Evolutionary conservation across 768 basidiomycete species (phyloP).

Genomic region (Tulasnella sp.): DNA sequence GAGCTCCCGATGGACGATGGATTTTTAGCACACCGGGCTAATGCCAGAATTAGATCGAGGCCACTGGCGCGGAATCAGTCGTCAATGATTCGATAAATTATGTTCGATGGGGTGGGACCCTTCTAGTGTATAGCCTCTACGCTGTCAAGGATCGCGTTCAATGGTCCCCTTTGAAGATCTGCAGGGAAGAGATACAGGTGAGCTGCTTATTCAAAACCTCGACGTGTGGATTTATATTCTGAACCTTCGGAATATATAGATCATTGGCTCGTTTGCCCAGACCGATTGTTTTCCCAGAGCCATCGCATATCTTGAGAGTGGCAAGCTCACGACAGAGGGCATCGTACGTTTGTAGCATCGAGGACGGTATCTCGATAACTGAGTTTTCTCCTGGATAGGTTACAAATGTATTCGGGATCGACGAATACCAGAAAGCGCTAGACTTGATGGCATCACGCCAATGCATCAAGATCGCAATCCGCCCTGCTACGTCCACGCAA

Average conservation of each 20-base stretch:
- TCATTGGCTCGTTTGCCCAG: slow-evolving; percentile 86
- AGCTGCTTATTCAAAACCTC: not conserved
- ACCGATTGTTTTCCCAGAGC: slow-evolving; percentile 85
- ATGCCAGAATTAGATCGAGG: too few species aligned
- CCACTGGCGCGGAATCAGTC: slow-evolving; percentile 73
- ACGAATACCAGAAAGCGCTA: slow-evolving; percentile 52
- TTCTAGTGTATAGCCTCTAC: slow-evolving; percentile 88
- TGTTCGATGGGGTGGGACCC: slow-evolving; percentile 71
- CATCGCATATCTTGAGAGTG: slow-evolving; percentile 77
- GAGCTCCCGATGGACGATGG: not conserved
- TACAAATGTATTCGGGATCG: slow-evolving; percentile 47
- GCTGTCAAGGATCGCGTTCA: slow-evolving; percentile 73
- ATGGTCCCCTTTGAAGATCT: slow-evolving; percentile 80
- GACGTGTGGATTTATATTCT: not conserved
- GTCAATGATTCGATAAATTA: slow-evolving; percentile 87
- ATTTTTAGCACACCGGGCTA: not conserved
- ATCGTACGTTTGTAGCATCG: slow-evolving; percentile 40
- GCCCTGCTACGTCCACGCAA: not conserved
- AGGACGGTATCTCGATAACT: not conserved
- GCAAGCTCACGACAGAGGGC: slow-evolving; percentile 72
- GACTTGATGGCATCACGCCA: slow-evolving; percentile 53
- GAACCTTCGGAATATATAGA: slow-evolving; percentile 37
- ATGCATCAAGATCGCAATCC: slow-evolving; percentile 22
- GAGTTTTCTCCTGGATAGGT: slow-evolving; percentile 27
- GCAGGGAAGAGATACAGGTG: slow-evolving; percentile 55